A percentile compares a stretch with the other conserved stretches of the same genome.
Conservation (phyloP, 192 early-diverging fungal genomes). For the Podila epicladia region DNA sequence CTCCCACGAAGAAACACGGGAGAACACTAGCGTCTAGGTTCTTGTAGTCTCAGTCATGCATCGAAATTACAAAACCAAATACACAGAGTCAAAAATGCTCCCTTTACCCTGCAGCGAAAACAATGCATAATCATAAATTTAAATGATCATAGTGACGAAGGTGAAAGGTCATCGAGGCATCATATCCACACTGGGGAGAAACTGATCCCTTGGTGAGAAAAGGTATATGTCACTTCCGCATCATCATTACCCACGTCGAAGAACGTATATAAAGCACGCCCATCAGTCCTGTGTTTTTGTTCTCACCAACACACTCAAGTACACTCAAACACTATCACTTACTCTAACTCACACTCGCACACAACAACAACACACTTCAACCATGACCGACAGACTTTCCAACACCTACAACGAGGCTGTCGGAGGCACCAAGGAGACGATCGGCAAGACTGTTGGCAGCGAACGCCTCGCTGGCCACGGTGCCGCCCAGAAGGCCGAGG, state of each 20-base stretch:
- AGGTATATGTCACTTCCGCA: not conserved
- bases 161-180: no score
- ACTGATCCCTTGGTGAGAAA: not conserved
- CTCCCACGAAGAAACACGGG: not conserved
- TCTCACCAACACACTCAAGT: slow-evolving; percentile 7
- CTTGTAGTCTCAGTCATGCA: no score
- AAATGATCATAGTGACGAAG: no score
- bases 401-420: slow-evolving; percentile 24
- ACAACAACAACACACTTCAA: not conserved
- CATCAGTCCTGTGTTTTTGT: not conserved
- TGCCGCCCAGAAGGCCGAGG: slow-evolving; percentile 31
- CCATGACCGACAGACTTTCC: slow-evolving; percentile 28
- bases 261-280: slow-evolving; percentile 12
- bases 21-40: no score
- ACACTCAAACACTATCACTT: not conserved
- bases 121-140: no score
- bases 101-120: no score
- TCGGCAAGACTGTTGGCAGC: slow-evolving; percentile 26
- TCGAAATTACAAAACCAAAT: no score
- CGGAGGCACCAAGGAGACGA: slow-evolving; percentile 36
- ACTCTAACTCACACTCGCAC: not conserved
- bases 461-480: slow-evolving; percentile 14
- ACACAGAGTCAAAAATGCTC: no score
- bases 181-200: not conserved
- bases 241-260: not conserved